phyloP scores from a whole-genome alignment of 1,284 basidiomycete genomes.

The Leccinum idahoense region DNA sequence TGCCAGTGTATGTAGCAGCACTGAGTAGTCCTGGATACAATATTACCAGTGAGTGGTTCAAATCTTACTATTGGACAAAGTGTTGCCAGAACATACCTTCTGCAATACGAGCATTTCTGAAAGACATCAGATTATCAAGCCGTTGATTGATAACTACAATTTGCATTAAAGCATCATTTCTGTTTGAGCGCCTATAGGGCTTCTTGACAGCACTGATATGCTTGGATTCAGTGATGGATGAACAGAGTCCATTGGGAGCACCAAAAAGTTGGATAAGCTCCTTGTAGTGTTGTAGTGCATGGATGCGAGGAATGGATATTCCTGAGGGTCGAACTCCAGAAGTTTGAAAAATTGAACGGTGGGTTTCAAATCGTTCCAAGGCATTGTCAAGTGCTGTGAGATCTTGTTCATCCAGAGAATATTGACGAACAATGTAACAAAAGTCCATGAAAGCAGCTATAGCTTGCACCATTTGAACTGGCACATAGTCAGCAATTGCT shows the following conservation, averaged over 20 bases:
- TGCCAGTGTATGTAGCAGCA: not conserved
- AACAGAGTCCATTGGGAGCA: not conserved
- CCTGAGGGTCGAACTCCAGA: not conserved
- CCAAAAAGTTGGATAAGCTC: not conserved
- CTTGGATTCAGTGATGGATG: not conserved
- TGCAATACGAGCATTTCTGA: not conserved
- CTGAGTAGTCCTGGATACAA: not conserved
- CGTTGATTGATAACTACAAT: not conserved
- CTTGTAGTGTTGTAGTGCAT: not conserved
- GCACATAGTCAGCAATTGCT: constrained; percentile 12
- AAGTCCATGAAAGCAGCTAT: constrained; percentile 10
- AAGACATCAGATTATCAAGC: not conserved
- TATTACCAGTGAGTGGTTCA: not conserved
- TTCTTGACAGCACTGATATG: not conserved
- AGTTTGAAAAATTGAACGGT: not conserved
- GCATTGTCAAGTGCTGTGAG: not conserved
- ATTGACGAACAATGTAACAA: constrained; percentile 2
- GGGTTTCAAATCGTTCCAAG: not conserved
- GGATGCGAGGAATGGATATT: not conserved
- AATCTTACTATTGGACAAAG: no score
- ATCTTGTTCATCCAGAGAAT: not conserved
- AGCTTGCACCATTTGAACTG: constrained; percentile 8
- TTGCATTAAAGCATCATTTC: not conserved
- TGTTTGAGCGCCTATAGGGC: not conserved
- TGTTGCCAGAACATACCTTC: no score